These are phyloP conservation scores for Mycena pura DNA, from an alignment of 768 basidiomycete species.

Conservation along the genomic window DNA sequence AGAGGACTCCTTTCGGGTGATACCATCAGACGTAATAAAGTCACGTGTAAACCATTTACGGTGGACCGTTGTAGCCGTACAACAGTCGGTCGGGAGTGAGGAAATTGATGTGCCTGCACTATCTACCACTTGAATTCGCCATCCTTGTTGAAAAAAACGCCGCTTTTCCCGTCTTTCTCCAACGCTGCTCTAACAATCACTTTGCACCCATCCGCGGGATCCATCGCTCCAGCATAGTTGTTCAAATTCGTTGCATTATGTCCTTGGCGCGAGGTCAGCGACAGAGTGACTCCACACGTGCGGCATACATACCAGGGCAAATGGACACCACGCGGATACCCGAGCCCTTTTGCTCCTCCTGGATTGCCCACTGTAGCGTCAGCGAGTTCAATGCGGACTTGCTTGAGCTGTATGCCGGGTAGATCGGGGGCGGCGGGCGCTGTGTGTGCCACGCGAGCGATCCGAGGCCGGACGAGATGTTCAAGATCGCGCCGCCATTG, in stretches of 20 bases:
- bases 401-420: slow-evolving; percentile 10
- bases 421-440: background rate
- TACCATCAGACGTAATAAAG: no score
- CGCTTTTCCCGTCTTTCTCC: background rate
- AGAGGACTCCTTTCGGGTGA: no score
- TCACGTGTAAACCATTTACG: no score
- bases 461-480: slow-evolving; percentile 15
- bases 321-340: slow-evolving; percentile 16
- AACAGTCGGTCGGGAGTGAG: no score
- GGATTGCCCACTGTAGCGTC: slow-evolving; percentile 11
- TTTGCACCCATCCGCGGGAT: background rate
- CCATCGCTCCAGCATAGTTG: background rate
- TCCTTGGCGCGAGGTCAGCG: background rate
- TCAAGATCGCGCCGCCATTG: slow-evolving; percentile 9
- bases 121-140: background rate
- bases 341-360: slow-evolving; percentile 15
- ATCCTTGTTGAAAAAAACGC: background rate
- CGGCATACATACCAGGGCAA: slow-evolving; percentile 10
- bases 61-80: no score
- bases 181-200: background rate
- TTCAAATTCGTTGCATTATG: slow-evolving; percentile 7
- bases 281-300: no score
- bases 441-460: background rate
- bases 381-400: slow-evolving; percentile 16
- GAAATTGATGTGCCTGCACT: no score